phyloP scores from a whole-genome alignment of 2,329 filamentous ascomycete genomes.

The Claviceps pusilla region DNA sequence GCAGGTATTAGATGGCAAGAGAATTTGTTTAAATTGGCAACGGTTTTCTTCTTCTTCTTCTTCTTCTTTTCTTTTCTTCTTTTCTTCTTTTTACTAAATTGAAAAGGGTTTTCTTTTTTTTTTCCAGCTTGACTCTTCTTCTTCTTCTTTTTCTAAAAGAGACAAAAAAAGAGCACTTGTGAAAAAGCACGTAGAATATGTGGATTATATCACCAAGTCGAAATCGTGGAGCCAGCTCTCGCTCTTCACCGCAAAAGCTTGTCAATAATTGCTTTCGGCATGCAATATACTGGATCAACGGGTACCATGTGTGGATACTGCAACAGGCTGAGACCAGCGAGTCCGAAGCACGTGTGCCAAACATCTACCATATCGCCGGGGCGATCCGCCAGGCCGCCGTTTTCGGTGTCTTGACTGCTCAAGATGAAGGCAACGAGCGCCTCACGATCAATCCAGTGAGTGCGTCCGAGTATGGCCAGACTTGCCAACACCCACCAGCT shows the following conservation, averaged over 20 bases:
- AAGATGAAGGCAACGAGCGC: slow-evolving; percentile 73
- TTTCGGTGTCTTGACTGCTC: slow-evolving; percentile 69
- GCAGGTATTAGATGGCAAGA: slow-evolving; percentile 60
- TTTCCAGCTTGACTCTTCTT: too few relatives aligned
- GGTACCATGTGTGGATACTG: slow-evolving; percentile 60
- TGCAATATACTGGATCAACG: slow-evolving; percentile 79
- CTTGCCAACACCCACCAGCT: slow-evolving; percentile 98
- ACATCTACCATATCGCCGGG: slow-evolving; percentile 94
- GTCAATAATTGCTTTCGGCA: slow-evolving; percentile 53
- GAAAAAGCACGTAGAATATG: neutral
- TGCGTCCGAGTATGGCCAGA: slow-evolving; percentile 69
- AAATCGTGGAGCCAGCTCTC: neutral
- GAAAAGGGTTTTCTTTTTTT: too few relatives aligned
- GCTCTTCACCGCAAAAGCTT: slow-evolving; percentile 32
- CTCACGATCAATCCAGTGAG: slow-evolving; percentile 84
- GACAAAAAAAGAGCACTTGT: neutral
- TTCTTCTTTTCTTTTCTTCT: too few relatives aligned
- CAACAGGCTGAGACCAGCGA: slow-evolving; percentile 76
- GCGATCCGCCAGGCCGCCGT: slow-evolving; percentile 76
- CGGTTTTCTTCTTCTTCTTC: neutral
- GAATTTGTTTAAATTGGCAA: slow-evolving; percentile 13
- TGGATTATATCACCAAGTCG: neutral
- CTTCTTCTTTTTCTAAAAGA: neutral
- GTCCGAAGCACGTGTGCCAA: slow-evolving; percentile 82
- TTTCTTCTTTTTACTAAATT: too few relatives aligned